Conservation (phyloP, 2,329 filamentous ascomycete genomes). For the Piedraia hortae region DNA sequence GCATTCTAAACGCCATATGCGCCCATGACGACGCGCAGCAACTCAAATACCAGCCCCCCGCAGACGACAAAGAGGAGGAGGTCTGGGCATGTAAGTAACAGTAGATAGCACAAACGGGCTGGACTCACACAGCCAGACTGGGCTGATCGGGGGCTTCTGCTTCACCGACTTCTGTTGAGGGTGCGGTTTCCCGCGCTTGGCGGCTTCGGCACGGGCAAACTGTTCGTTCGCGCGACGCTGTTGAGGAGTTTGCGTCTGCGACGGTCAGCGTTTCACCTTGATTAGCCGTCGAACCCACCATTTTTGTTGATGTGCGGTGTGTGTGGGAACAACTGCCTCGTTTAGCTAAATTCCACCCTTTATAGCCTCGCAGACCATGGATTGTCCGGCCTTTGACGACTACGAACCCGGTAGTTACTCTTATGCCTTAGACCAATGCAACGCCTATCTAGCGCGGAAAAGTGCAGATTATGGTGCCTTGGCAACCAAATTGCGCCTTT, state of each 20-base stretch:
- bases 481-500: constrained; percentile 10
- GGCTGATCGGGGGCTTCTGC: constrained; percentile 22
- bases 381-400: too few relatives aligned
- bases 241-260: constrained; percentile 30
- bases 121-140: constrained; percentile 31
- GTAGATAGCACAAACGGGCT: not conserved
- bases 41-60: constrained; percentile 31
- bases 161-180: constrained; percentile 9
- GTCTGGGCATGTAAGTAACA: constrained; percentile 14
- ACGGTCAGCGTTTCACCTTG: too few relatives aligned
- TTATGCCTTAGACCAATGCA: too few relatives aligned
- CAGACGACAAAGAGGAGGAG: constrained; percentile 34
- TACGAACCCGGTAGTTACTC: too few relatives aligned
- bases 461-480: too few relatives aligned
- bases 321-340: too few relatives aligned
- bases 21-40: constrained; percentile 21
- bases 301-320: too few relatives aligned
- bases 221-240: constrained; percentile 58
- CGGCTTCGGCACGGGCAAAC: constrained; percentile 46
- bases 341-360: too few relatives aligned
- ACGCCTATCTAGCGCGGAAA: too few relatives aligned
- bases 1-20: constrained; percentile 1
- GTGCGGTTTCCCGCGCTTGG: constrained; percentile 41
- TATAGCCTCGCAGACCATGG: too few relatives aligned
- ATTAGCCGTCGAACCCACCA: too few relatives aligned